phyloP scores from a whole-genome alignment of 2,329 filamentous ascomycete species.

The Penicillium hordei region DNA sequence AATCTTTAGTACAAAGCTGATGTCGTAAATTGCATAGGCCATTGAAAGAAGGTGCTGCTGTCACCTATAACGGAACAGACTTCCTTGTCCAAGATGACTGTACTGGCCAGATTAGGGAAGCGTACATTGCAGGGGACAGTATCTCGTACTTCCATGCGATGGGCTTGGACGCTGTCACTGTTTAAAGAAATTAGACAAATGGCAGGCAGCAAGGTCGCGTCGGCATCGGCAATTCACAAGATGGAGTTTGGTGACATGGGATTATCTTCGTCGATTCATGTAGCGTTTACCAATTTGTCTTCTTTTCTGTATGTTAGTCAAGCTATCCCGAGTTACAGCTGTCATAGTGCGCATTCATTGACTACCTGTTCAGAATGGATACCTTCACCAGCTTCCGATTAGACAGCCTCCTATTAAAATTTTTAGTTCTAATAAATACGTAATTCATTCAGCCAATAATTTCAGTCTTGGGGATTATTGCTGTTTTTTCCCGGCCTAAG shows the following conservation, averaged over 20 bases:
- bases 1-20: not conserved
- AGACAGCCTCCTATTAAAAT: not conserved
- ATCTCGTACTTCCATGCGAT: conserved; percentile 10
- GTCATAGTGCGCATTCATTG: not conserved
- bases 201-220: not conserved
- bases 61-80: conserved; percentile 14
- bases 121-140: conserved; percentile 5
- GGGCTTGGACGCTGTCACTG: not conserved
- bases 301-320: not conserved
- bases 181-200: not conserved
- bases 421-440: not conserved
- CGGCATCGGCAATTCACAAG: not conserved
- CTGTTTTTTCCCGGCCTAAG: not conserved
- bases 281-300: not conserved
- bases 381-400: not conserved
- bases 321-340: not conserved
- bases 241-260: not conserved
- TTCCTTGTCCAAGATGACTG: conserved; percentile 9
- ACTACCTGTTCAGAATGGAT: not conserved
- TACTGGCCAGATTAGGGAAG: conserved; percentile 8
- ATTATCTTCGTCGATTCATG: not conserved
- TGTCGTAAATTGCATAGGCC: not conserved
- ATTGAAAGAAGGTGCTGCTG: conserved; percentile 1
- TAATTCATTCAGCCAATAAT: not conserved
- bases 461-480: not conserved